Base-by-base conservation (phyloP, 2,329 filamentous ascomycete species). In the Phaeosphaeriaceae sp. region DNA sequence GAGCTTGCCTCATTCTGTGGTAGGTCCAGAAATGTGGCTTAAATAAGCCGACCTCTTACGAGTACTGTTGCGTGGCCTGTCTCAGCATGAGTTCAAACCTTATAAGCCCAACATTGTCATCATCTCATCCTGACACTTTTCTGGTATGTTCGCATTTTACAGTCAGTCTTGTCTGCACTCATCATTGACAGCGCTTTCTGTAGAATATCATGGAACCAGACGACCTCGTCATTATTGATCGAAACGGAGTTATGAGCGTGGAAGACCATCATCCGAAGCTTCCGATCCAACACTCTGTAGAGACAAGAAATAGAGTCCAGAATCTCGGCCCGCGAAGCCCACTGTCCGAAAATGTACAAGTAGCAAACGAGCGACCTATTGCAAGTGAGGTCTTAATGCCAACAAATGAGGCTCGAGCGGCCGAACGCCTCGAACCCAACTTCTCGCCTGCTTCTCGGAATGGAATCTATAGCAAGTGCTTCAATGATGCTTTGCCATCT, bases 201-300 rank as follows among this genome's bases (percentile, higher is more conserved):
- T 19, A 30, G 26, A 13, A 21, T 7, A 47, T 13, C 3, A 61
- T 61, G 59, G 64, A 66, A 15, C 46, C 51, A 2, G 65, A 68
- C 8, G 63, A 67, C 35, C 42, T 66, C 9, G 65, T 66, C 3
- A 53, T 69, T 8, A 58, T 69, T 15, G 53, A 60, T 1, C 52
- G 24, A 24, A 49, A 58, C 8, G 30, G 53, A 21, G n/a, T 50
- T 3, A 44, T 24, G 43, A 56, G n/a, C 10, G 13, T n/a, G 6
- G 44, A 47, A 19, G 17, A 13, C 10, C 5, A 4, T 17, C 21
- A 2, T 5, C 8, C 44, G 22, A 24, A 13, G 23, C 44, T 15
- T 24, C 44, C 44, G 22, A 6, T 17, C 11, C 19, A 23, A 15
- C 4, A 4, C 21, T 47, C 22, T 6, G 8, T 17, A 13, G 35